These are phyloP conservation scores for Leersia perrieri DNA, from an alignment of 176 grass and related monocot genomes.

Conservation along the genomic window DNA sequence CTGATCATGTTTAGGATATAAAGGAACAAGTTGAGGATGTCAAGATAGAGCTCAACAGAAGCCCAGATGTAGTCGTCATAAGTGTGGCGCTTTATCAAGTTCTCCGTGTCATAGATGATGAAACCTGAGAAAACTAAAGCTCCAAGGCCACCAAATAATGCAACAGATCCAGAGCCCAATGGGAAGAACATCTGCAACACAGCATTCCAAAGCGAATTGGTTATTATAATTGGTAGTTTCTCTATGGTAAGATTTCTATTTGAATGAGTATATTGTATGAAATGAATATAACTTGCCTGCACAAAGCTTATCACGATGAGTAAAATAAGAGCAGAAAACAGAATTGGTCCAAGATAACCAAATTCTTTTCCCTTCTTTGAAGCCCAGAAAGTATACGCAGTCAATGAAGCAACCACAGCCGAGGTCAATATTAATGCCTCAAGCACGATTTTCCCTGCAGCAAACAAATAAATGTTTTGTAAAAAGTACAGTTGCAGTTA, in stretches of 20 bases:
- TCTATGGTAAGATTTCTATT: background rate
- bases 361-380: conserved; percentile 99
- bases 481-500: background rate
- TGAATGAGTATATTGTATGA: background rate
- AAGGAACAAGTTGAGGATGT: conserved; percentile 96
- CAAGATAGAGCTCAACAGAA: conserved; percentile 91
- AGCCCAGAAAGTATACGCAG: conserved; percentile 93
- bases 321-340: conserved; percentile 72
- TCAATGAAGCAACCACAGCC: conserved; percentile 83
- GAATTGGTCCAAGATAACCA: conserved; percentile 74
- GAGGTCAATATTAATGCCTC: conserved; percentile 90
- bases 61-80: conserved; percentile 99
- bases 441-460: conserved; percentile 89
- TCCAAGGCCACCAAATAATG: conserved; percentile 69
- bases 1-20: conserved; percentile 83
- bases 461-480: conserved; percentile 13
- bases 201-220: background rate
- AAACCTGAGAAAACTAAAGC: conserved; percentile 91
- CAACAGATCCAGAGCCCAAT: conserved; percentile 67
- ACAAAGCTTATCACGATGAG: conserved; percentile 81
- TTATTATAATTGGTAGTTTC: background rate
- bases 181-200: conserved; percentile 87
- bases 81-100: conserved; percentile 79
- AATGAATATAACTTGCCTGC: conserved; percentile 56
- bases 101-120: conserved; percentile 91